Evolutionary conservation across 495 filamentous ascomycete species (phyloP), one percentile per base, ranked within the genome.

Genomic region (Neurospora sp.): DNA sequence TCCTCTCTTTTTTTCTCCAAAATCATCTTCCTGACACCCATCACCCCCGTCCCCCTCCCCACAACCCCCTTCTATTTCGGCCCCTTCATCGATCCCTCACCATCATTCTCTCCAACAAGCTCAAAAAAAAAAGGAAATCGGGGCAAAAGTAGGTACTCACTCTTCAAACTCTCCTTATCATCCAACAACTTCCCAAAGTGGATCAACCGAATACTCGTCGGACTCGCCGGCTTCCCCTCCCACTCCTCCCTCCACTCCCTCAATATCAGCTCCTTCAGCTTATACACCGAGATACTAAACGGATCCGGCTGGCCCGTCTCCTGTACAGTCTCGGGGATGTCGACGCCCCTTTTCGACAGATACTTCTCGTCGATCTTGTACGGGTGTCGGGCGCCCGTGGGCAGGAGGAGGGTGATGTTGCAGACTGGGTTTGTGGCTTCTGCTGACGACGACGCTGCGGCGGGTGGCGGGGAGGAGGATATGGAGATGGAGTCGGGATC

Each of bases 241-340:
- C 94, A 97, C 79, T 97, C 94, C 76, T 90, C 89, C 76, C 92
- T 86, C 94, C 94, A 97, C 77, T 96, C 94, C 77, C 92, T 84
- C 86, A 94, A 88, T 74, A 97, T 96, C 81, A 97, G 82, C 79
- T 97, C 94, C 81, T 97, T 97, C 71, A 97, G 79, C 9, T 92
- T 95, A 78, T 97, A 97, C 16, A 96, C 90, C 77, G 91, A 96
- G 82, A 97, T 93, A 78, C 90, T 90, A 78, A 92, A 93, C 2
- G 94, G 94, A 79, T 97, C 93, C 77, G 90, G 85, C 39, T 75
- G 82, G 41, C 87, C 86, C 35, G 79, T 77, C 72, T 85, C 84
- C 83, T 84, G 72, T 31, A 83, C 78, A 5, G 54, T 66, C 37
- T 89, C 91, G 44, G 92, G 90, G 1, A 94, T 88, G 40, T 85